Conservation (phyloP, 2,329 filamentous ascomycete genomes). For the Epicoccum sorghinum region DNA sequence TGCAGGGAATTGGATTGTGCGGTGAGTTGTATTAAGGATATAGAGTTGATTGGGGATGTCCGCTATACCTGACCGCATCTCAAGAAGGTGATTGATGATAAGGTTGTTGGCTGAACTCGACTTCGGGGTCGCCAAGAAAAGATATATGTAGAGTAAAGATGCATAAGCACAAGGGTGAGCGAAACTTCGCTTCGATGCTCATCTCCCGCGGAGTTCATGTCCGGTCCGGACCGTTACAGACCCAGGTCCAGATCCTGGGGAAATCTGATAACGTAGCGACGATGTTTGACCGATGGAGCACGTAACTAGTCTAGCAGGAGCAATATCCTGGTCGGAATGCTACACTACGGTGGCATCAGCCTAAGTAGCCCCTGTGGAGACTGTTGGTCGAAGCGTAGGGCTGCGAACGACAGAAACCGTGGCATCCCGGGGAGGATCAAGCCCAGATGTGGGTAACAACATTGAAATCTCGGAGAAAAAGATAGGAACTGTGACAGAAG, state of each 20-base stretch:
- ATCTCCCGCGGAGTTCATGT: slow-evolving; percentile 3
- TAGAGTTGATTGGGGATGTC: too few relatives aligned
- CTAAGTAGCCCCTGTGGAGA: slow-evolving; percentile 5
- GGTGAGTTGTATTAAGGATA: too few relatives aligned
- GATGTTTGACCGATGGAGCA: background rate
- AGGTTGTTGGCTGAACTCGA: background rate
- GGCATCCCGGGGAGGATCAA: background rate
- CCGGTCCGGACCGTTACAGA: slow-evolving; percentile 12
- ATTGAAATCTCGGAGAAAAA: too few relatives aligned
- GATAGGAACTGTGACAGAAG: too few relatives aligned
- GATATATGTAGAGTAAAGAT: background rate
- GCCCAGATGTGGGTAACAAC: background rate
- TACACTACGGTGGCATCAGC: slow-evolving; percentile 7
- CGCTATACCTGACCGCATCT: background rate
- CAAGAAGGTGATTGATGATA: background rate
- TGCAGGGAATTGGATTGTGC: too few relatives aligned
- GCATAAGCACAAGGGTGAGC: slow-evolving; percentile 12
- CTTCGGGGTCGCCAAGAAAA: background rate
- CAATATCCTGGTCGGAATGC: slow-evolving; percentile 1
- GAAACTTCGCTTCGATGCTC: slow-evolving; percentile 5
- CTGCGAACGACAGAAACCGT: background rate
- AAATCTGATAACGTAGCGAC: slow-evolving; percentile 4
- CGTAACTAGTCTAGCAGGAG: slow-evolving; percentile 2
- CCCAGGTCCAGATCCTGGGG: slow-evolving; percentile 6
- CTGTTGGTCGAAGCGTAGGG: background rate